These are phyloP conservation scores for Pythium chondricola DNA, from an alignment of 352 stramenopile species.

Conservation along the genomic window DNA sequence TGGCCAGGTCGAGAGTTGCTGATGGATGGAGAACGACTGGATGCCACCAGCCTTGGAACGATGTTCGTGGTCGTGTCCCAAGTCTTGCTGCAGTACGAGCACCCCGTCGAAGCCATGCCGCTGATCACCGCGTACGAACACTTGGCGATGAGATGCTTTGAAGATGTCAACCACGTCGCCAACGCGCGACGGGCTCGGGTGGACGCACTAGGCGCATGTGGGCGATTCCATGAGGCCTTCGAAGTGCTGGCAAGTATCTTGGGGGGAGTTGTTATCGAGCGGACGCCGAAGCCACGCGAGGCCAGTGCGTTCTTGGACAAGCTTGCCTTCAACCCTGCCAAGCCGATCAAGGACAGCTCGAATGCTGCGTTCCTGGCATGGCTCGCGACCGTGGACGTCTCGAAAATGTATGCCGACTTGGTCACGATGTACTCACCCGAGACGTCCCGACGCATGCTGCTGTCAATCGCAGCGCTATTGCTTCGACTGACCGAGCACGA, in stretches of 20 bases:
- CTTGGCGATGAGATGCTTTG: constrained; percentile 30
- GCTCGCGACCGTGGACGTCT: constrained; percentile 11
- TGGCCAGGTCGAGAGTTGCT: constrained; percentile 56
- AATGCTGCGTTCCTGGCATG: constrained; percentile 12
- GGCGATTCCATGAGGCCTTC: constrained; percentile 48
- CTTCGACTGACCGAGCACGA: constrained; percentile 24
- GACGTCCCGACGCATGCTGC: constrained; percentile 3
- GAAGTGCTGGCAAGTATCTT: constrained; percentile 27
- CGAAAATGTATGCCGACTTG: constrained; percentile 10
- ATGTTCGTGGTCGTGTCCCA: constrained; percentile 42
- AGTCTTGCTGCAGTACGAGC: constrained; percentile 45
- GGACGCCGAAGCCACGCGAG: background rate
- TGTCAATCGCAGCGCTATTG: constrained; percentile 9
- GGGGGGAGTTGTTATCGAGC: constrained; percentile 5
- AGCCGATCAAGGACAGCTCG: constrained; percentile 5
- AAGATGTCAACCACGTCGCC: constrained; percentile 38
- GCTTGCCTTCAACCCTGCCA: constrained; percentile 16
- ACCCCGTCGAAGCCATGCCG: constrained; percentile 42
- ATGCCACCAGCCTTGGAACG: constrained; percentile 25
- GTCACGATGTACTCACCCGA: background rate
- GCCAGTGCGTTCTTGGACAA: background rate
- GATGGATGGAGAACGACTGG: constrained; percentile 32
- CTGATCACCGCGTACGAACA: constrained; percentile 53
- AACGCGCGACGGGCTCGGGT: constrained; percentile 48
- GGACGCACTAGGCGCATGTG: constrained; percentile 42